Conservation (phyloP, 202 grass and related monocot species). For the Cymbopogon flexuosus region DNA sequence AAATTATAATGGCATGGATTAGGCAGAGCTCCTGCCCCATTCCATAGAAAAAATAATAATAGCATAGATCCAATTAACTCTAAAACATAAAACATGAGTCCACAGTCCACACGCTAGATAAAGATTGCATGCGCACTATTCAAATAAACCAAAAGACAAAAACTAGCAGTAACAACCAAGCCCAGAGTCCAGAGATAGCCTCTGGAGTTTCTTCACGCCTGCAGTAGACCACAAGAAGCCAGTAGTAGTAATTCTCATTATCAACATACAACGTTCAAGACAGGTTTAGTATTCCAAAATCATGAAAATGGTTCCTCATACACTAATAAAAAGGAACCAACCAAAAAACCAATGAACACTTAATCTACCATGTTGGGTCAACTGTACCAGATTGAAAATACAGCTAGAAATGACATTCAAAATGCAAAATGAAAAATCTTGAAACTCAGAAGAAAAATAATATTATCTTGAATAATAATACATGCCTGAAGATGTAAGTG, state of each 20-base stretch:
- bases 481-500: conserved; percentile 67
- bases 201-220: neutral
- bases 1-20: no score
- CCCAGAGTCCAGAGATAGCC: neutral
- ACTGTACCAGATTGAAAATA: neutral
- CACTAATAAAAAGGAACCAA: neutral
- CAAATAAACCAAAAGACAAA: neutral
- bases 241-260: neutral
- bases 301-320: neutral
- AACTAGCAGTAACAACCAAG: neutral
- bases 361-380: neutral
- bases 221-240: neutral
- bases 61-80: no score
- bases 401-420: neutral
- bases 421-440: neutral
- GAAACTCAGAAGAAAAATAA: neutral
- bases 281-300: neutral
- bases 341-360: neutral
- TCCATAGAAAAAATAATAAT: no score
- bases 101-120: no score
- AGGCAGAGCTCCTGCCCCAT: no score
- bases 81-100: no score
- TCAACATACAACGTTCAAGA: neutral
- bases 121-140: neutral
- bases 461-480: conserved; percentile 21